These are phyloP conservation scores for Parastagonospora avenae DNA, from an alignment of 2,329 filamentous ascomycete genomes.

Conservation along the genomic window DNA sequence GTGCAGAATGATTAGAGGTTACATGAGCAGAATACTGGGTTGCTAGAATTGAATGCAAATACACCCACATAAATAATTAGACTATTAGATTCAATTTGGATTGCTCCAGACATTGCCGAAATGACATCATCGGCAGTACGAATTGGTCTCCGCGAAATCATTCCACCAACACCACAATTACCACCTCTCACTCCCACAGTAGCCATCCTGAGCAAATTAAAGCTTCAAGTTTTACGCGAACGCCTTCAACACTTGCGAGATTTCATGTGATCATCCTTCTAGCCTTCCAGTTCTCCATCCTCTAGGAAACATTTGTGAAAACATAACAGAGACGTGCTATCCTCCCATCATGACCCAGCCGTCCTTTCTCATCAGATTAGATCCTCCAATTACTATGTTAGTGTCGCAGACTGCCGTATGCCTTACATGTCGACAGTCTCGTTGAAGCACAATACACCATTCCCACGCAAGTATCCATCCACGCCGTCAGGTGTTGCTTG, in stretches of 20 bases:
- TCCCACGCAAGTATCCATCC: slow-evolving; percentile 82
- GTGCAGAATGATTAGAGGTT: too few species aligned
- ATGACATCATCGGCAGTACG: too few species aligned
- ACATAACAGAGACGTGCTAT: background rate
- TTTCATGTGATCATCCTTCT: background rate
- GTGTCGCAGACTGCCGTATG: background rate
- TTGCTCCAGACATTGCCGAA: too few species aligned
- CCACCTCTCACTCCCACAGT: too few species aligned
- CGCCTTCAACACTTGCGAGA: background rate
- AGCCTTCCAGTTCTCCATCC: background rate
- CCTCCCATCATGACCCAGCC: too few species aligned
- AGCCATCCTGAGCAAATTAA: background rate
- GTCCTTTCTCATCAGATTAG: too few species aligned
- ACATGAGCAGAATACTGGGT: background rate
- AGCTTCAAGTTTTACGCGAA: background rate
- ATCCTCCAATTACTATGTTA: background rate
- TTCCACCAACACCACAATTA: too few species aligned
- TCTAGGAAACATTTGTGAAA: background rate
- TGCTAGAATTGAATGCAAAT: background rate
- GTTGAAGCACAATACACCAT: slow-evolving; percentile 90
- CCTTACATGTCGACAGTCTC: slow-evolving; percentile 71
- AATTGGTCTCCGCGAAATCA: too few species aligned
- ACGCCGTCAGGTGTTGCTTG: slow-evolving; percentile 74
- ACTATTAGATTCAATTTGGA: too few species aligned
- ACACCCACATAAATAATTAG: background rate